These are phyloP conservation scores for Melanomma pulvis-pyrius DNA, from an alignment of 495 filamentous ascomycete genomes.

Conservation along the genomic window DNA sequence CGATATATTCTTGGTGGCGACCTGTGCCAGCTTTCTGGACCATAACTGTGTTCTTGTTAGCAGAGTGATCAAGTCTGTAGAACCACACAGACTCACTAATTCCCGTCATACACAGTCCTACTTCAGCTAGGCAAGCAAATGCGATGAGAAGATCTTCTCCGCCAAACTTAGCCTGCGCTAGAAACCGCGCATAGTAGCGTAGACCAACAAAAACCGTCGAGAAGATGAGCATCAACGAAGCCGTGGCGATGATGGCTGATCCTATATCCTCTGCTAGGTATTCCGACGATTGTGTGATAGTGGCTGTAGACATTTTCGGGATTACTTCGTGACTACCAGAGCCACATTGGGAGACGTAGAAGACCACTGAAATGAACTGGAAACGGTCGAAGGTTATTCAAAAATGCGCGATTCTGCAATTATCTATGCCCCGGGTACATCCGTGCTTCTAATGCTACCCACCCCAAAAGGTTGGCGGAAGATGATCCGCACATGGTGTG, in stretches of 20 bases:
- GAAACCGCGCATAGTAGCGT: constrained; percentile 22
- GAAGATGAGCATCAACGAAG: constrained; percentile 23
- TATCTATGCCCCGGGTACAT: background rate
- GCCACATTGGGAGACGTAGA: constrained; percentile 6
- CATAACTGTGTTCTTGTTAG: constrained; percentile 11
- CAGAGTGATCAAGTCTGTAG: too few species aligned
- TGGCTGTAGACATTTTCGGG: constrained; percentile 8
- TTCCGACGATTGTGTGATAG: background rate
- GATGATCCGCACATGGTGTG: background rate
- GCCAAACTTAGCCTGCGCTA: constrained; percentile 12
- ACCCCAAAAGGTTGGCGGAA: background rate
- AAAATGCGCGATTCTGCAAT: background rate
- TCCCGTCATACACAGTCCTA: constrained; percentile 19
- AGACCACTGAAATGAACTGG: background rate
- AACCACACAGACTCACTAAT: constrained; percentile 8
- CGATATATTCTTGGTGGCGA: constrained; percentile 13
- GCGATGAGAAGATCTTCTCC: constrained; percentile 24
- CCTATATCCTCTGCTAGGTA: constrained; percentile 27
- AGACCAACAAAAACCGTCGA: constrained; percentile 21
- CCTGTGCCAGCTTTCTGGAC: constrained; percentile 20
- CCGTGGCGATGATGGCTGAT: constrained; percentile 22
- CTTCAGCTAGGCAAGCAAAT: constrained; percentile 19
- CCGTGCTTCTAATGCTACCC: background rate
- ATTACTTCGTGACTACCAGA: constrained; percentile 12
- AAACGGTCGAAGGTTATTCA: background rate